These are phyloP conservation scores for Bryoerythrophyllum caledonicum DNA, from an alignment of 225 moss, liverwort and hornwort genomes.

Conservation along the genomic window DNA sequence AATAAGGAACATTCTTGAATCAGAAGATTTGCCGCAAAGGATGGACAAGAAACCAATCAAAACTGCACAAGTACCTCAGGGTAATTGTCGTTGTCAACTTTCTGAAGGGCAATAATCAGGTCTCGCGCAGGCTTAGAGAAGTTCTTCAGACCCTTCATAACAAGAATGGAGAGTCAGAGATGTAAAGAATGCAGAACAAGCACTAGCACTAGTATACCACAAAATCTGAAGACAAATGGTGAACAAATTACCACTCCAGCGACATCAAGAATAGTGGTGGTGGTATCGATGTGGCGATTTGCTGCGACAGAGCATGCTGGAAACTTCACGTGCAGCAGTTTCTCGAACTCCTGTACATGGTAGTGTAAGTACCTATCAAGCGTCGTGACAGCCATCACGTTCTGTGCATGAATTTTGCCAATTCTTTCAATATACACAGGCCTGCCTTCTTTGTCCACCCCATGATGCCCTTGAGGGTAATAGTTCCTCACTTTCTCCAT, in stretches of 20 bases:
- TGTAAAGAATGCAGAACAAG: constrained; percentile 4
- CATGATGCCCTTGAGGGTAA: constrained; percentile 76
- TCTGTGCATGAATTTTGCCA: constrained; percentile 57
- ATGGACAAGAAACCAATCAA: background rate
- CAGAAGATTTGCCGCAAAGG: background rate
- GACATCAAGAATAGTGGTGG: constrained; percentile 73
- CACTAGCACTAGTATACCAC: constrained; percentile 5
- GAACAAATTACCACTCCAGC: constrained; percentile 60
- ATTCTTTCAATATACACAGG: constrained; percentile 72
- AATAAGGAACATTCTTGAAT: background rate
- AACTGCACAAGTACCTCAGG: constrained; percentile 53
- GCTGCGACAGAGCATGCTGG: constrained; percentile 68
- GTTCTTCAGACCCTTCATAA: constrained; percentile 57
- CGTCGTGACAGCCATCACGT: constrained; percentile 58
- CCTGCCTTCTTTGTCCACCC: constrained; percentile 70
- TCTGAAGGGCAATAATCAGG: constrained; percentile 58
- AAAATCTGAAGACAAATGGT: constrained; percentile 7
- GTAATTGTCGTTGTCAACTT: constrained; percentile 65
- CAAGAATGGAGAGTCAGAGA: constrained; percentile 20
- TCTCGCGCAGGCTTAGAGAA: constrained; percentile 60
- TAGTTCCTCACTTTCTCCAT: constrained; percentile 49
- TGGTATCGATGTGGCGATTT: constrained; percentile 53
- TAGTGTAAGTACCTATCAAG: constrained; percentile 69
- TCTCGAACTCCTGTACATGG: constrained; percentile 67
- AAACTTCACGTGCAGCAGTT: constrained; percentile 51